phyloP scores from a whole-genome alignment of 140 eudicot genomes.

The Erigeron philadelphicus region DNA sequence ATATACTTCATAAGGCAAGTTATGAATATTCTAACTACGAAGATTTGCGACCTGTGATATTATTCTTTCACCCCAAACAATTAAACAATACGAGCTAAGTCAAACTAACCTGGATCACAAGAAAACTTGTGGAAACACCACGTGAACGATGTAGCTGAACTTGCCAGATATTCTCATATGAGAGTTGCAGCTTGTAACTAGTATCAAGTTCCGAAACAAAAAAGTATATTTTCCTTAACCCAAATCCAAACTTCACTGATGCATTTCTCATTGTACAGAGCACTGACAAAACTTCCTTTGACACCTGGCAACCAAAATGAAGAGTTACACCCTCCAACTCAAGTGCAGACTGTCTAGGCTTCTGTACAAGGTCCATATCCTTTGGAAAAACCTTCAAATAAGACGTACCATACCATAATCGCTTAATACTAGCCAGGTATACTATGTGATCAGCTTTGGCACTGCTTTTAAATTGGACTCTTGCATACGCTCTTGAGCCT shows the following conservation, averaged over 20 bases:
- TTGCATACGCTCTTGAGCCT: conserved; percentile 52
- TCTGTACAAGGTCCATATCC: conserved; percentile 38
- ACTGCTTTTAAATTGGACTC: conserved; percentile 51
- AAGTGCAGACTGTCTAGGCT: conserved; percentile 38
- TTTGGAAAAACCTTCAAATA: conserved; percentile 26
- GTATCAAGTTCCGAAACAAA: conserved; percentile 7
- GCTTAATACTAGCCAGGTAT: conserved; percentile 12
- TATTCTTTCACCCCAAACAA: no score
- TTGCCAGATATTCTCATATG: conserved; percentile 69
- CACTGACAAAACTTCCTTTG: conserved; percentile 42
- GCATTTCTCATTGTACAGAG: conserved; percentile 35
- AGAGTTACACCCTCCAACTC: conserved; percentile 36
- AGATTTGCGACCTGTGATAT: no score
- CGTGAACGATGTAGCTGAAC: conserved; percentile 40
- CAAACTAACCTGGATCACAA: conserved; percentile 61
- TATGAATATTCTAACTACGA: no score
- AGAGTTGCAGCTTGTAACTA: conserved; percentile 60
- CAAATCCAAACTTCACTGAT: conserved; percentile 45
- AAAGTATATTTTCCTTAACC: conserved; percentile 51
- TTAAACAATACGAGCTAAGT: no score
- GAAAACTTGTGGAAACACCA: conserved; percentile 30
- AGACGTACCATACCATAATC: conserved; percentile 25
- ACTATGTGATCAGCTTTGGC: conserved; percentile 34
- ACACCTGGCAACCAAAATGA: conserved; percentile 67
- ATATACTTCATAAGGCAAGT: no score